Base-by-base conservation (phyloP, 495 filamentous ascomycete genomes). In the Lophium mytilinum region DNA sequence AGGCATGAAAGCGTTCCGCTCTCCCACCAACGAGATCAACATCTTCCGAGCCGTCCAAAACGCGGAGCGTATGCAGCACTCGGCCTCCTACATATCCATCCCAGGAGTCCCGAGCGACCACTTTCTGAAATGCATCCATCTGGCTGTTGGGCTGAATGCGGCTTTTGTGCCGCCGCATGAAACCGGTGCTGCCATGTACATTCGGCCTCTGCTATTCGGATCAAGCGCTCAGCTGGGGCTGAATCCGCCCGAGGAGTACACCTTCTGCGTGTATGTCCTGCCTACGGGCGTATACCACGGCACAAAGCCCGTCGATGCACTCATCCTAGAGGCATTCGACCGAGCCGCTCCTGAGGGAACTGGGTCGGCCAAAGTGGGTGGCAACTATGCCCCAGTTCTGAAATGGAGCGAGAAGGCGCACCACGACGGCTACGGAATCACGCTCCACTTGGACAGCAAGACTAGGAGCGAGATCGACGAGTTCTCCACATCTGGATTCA, bases 241-340 rank as follows among this genome's bases (percentile, higher is more conserved):
- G 17, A 85, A 73, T 56, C 86, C 90, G 33, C 88, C 89, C 0
- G 88, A 95, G 47, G 90, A 92, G 68, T 96, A 93, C 69, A 90
- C 83, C 0, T 90, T 96, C 63, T 80, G 76, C 39, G 90, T 96
- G 30, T 95, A 82, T 57, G 89, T 90, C 0, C 75, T 92, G 60
- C 90, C 90, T 0, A 89, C 87, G 4, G 89, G 90, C 2, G 90
- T 95, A 6, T 95, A 94, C 69, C 91, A 95, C 64, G 90, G 90
- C 2, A 80, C 85, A 4, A 80, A 88, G 64, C 85, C 90, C 0
- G 88, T 95, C 9, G 80, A 86, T 68, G 87, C 84, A 7, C 71
- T 94, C 50, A 83, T 95, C 49, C 72, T 95, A 19, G 87, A 89
- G 61, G 77, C 83, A 9, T 90, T 89, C 66, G 86, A 90, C 69